Conservation (phyloP, 148 eudicot genomes). For the Spergularia bocconei region DNA sequence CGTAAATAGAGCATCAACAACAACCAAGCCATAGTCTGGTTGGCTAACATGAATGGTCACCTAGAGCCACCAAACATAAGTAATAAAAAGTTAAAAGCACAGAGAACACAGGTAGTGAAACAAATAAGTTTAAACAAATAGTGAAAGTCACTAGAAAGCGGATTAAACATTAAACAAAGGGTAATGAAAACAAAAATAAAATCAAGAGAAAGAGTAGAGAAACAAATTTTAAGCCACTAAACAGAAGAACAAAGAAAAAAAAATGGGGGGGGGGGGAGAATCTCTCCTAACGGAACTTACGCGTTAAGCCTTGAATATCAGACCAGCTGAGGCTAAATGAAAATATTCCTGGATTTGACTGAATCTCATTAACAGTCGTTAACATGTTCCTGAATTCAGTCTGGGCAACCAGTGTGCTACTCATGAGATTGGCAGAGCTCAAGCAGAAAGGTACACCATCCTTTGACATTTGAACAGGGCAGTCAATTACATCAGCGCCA, state of each 20-base stretch:
- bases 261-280: neutral
- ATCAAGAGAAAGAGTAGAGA: too few species aligned
- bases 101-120: too few species aligned
- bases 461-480: constrained; percentile 80
- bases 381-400: constrained; percentile 39
- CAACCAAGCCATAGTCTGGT: too few species aligned
- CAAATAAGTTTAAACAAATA: too few species aligned
- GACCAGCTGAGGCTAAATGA: constrained; percentile 72
- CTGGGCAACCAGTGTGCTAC: constrained; percentile 50
- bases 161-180: too few species aligned
- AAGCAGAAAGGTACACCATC: constrained; percentile 89
- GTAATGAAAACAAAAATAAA: neutral
- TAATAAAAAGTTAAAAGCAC: too few species aligned
- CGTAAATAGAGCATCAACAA: neutral
- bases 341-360: constrained; percentile 50
- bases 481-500: constrained; percentile 83
- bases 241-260: neutral
- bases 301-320: constrained; percentile 57
- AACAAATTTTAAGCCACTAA: neutral
- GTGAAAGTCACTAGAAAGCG: too few species aligned
- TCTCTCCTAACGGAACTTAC: constrained; percentile 41
- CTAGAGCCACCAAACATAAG: too few species aligned
- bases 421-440: constrained; percentile 64
- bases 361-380: constrained; percentile 44
- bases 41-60: too few species aligned